Percentiles rank a stretch among this genome's conserved stretches.
Conservation (phyloP, 768 basidiomycete genomes). For the Auricularia cornea region DNA sequence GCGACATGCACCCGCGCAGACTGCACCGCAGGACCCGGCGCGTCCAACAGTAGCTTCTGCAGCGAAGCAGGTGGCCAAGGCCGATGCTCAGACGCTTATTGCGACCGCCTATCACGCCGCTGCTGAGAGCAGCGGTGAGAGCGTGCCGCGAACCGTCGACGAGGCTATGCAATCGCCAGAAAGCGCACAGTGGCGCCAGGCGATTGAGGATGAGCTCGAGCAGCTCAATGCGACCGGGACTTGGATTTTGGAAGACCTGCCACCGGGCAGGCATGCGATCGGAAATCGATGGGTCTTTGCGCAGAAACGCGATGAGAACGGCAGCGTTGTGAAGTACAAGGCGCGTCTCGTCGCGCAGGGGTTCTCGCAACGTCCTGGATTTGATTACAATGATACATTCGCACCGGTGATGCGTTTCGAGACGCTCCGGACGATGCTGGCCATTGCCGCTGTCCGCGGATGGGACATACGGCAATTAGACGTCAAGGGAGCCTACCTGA, state of each 20-base stretch:
- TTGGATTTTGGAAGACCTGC: conserved; percentile 13
- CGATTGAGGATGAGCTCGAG: conserved; percentile 14
- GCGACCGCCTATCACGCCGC: not conserved
- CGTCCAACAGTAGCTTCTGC: too few relatives aligned
- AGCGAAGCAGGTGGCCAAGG: too few relatives aligned
- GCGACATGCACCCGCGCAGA: too few relatives aligned
- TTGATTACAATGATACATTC: too few relatives aligned
- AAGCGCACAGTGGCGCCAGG: conserved; percentile 13
- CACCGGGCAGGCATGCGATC: conserved; percentile 11
- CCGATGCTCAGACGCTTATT: too few relatives aligned
- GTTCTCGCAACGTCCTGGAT: too few relatives aligned
- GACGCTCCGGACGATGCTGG: conserved; percentile 17
- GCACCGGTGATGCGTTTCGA: too few relatives aligned
- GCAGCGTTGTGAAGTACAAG: too few relatives aligned
- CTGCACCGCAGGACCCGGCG: too few relatives aligned
- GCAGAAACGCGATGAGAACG: conserved; percentile 14
- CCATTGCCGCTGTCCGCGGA: conserved; percentile 17
- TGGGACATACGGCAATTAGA: conserved; percentile 26
- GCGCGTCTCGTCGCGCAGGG: too few relatives aligned
- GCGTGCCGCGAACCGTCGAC: not conserved
- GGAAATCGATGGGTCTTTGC: conserved; percentile 18
- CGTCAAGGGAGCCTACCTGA: conserved; percentile 22
- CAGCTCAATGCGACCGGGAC: conserved; percentile 14
- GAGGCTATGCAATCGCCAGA: conserved; percentile 9
- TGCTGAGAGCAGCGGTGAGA: too few relatives aligned